phyloP scores from a whole-genome alignment of 2,329 filamentous ascomycete species.

The Ustulina deusta region DNA sequence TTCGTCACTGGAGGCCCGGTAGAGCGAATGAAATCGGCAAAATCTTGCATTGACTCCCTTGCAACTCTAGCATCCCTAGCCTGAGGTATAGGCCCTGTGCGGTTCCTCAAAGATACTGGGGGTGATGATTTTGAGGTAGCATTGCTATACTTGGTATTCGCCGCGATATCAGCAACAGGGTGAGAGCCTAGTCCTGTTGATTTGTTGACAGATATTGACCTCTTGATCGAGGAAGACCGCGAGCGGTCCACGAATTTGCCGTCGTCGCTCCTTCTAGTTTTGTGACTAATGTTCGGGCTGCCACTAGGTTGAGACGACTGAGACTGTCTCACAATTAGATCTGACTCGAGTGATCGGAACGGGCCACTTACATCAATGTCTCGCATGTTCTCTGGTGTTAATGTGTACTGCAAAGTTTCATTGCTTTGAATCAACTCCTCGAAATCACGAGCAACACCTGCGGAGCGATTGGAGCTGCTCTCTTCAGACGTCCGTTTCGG shows the following conservation, averaged over 20 bases:
- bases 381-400: constrained; percentile 83
- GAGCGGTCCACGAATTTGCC: constrained; percentile 54
- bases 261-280: constrained; percentile 62
- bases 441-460: constrained; percentile 75
- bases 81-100: constrained; percentile 50
- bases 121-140: constrained; percentile 50
- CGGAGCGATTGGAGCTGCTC: constrained; percentile 59
- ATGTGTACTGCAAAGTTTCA: constrained; percentile 83
- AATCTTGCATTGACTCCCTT: constrained; percentile 80
- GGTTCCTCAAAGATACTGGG: constrained; percentile 51
- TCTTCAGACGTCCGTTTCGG: constrained; percentile 70
- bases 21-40: constrained; percentile 89
- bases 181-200: constrained; percentile 55
- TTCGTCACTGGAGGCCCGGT: constrained; percentile 75
- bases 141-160: constrained; percentile 46
- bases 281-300: constrained; percentile 58
- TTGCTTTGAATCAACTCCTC: constrained; percentile 85
- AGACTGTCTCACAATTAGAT: constrained; percentile 51
- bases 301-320: constrained; percentile 55
- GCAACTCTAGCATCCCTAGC: constrained; percentile 80
- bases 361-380: constrained; percentile 73
- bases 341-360: constrained; percentile 28
- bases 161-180: constrained; percentile 48
- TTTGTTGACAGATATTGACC: constrained; percentile 58
- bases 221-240: constrained; percentile 59